A percentile compares a stretch with the other conserved stretches of the same genome.
Conservation (phyloP, 140 eudicot genomes). For the Oenanthe javanica region DNA sequence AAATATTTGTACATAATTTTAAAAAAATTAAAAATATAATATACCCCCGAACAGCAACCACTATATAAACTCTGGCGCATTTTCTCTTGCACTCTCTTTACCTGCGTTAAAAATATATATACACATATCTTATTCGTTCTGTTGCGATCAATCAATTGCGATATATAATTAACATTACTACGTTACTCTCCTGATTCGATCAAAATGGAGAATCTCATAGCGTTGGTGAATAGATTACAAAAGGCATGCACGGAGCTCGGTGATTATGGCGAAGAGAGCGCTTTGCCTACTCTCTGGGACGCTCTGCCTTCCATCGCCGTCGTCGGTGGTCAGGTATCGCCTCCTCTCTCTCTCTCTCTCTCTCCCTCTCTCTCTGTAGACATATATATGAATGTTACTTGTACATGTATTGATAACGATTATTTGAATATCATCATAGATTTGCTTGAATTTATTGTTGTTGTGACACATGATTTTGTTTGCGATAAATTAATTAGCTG, state of each 20-base stretch:
- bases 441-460: neutral
- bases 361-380: neutral
- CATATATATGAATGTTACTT: no score
- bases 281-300: slow-evolving; percentile 95
- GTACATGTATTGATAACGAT: no score
- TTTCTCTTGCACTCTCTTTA: neutral
- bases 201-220: slow-evolving; percentile 77
- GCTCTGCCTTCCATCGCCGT: slow-evolving; percentile 96
- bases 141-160: neutral
- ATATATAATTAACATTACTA: neutral
- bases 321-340: slow-evolving; percentile 93
- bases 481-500: neutral
- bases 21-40: no score
- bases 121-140: neutral
- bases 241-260: slow-evolving; percentile 94
- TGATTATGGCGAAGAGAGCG: slow-evolving; percentile 85
- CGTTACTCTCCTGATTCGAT: slow-evolving; percentile 16
- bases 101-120: neutral
- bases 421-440: neutral
- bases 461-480: neutral
- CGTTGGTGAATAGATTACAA: slow-evolving; percentile 73
- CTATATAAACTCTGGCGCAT: neutral
- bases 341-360: neutral
- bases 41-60: neutral
- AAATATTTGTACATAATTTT: no score